These are phyloP conservation scores for Kodamaea sp. DNA, from an alignment of 1,139 yeast genomes.

Conservation along the genomic window DNA sequence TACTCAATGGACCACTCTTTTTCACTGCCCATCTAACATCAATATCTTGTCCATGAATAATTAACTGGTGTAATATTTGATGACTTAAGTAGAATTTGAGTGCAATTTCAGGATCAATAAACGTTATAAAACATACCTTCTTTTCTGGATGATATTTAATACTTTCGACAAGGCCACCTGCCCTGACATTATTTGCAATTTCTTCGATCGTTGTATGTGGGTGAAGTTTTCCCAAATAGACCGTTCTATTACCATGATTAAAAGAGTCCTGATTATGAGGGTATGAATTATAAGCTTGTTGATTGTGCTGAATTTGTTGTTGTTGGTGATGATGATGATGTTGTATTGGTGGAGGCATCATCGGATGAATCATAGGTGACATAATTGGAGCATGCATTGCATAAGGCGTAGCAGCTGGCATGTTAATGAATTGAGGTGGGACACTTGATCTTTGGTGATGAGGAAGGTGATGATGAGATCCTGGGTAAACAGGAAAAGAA, in stretches of 20 bases:
- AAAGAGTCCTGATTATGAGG: conserved; percentile 10
- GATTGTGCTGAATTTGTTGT: conserved; percentile 1
- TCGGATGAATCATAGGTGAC: not conserved
- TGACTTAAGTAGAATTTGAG: conserved; percentile 41
- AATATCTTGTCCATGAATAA: conserved; percentile 44
- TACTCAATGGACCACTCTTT: conserved; percentile 38
- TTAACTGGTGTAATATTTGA: conserved; percentile 44
- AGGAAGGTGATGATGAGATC: too few species aligned
- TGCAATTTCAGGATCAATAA: conserved; percentile 42
- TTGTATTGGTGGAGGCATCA: not conserved
- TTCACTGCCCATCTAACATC: conserved; percentile 48
- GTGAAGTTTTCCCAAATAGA: conserved; percentile 44
- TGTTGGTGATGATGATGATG: conserved; percentile 1
- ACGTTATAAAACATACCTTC: conserved; percentile 43
- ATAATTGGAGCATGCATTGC: too few species aligned
- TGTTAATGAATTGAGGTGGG: too few species aligned
- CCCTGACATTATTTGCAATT: conserved; percentile 47
- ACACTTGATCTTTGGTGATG: too few species aligned
- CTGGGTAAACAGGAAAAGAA: too few species aligned
- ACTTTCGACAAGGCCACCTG: conserved; percentile 46
- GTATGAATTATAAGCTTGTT: conserved; percentile 1
- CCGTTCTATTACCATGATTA: conserved; percentile 38
- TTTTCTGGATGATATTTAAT: conserved; percentile 37
- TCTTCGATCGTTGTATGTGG: conserved; percentile 46
- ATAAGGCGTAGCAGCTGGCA: too few species aligned